These are phyloP conservation scores for Lobulomyces angularis DNA, from an alignment of 192 early-diverging fungal species.

Conservation along the genomic window DNA sequence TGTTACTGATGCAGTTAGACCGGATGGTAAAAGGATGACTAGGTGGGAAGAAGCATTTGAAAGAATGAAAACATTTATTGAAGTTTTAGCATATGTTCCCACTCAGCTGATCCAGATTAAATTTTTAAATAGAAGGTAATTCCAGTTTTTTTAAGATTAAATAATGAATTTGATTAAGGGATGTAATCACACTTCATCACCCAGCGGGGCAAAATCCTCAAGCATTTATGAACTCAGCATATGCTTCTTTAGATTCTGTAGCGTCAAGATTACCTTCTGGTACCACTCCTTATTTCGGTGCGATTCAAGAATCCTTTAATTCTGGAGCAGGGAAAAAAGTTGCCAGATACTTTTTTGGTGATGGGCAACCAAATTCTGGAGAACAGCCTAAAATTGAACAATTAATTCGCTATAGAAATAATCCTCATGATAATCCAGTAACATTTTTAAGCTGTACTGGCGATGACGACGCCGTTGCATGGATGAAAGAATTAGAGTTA, in stretches of 20 bases:
- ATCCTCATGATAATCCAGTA: constrained; percentile 8
- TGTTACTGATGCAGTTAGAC: constrained; percentile 2
- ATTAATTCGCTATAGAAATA: constrained; percentile 1
- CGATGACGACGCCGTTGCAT: constrained; percentile 9
- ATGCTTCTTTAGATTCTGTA: constrained; percentile 1
- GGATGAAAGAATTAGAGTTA: constrained; percentile 9
- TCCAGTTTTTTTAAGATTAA: not conserved
- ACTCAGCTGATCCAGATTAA: constrained; percentile 2
- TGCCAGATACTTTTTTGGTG: constrained; percentile 9
- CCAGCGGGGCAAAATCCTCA: too few relatives aligned
- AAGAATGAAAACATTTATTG: constrained; percentile 7
- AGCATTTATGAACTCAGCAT: too few relatives aligned
- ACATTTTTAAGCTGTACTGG: constrained; percentile 7
- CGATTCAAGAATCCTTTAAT: not conserved
- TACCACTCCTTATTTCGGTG: too few relatives aligned
- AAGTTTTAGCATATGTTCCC: constrained; percentile 7
- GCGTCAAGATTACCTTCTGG: not conserved
- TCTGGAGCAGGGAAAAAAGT: not conserved
- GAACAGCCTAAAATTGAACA: not conserved
- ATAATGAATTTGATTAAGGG: too few relatives aligned
- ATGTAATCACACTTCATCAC: too few relatives aligned
- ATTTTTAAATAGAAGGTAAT: constrained; percentile 3
- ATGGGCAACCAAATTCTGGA: constrained; percentile 6
- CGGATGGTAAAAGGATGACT: constrained; percentile 2
- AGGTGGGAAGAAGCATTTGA: constrained; percentile 10